Base-by-base conservation (phyloP, 345 rosid species). In the Hirschfeldia incana region DNA sequence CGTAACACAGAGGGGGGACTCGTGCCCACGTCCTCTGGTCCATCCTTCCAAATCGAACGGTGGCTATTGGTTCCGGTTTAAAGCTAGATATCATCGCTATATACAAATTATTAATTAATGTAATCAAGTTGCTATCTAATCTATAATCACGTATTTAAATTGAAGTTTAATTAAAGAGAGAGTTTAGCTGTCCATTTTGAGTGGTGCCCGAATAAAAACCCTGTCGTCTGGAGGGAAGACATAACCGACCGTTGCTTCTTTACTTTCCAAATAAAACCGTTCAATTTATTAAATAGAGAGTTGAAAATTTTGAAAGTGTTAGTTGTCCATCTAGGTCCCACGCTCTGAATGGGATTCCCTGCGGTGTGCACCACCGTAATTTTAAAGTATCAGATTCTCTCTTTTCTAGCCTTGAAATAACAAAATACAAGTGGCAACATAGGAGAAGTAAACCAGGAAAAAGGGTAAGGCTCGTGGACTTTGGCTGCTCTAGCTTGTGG, bases 191-290 rank as follows among this genome's bases (percentile, higher is more conserved):
- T 79, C 82, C 58, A 61, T 74, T 74, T 75, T 75, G 65, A 65
- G 83, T 80, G 83, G 80, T 80, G 83, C 75, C 72, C 83, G 83
- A 80, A 80, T 80, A 80, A 80, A 79, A 76, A 65, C 73, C 63
- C 32, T 70, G 83, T 80, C 83, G 76, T 80, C 68, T 70, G 80
- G 73, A 80, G 44, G 73, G 83, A 70, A 53, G 80, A 80, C 83
- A 80, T 57, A 75, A 80, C 83, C 80, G 83, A 80, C 83, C 83
- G 83, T 58, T 80, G 80, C 76, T 75, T 80, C 76, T 75, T 80
- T 75, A 69, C 79, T 80, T 80, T 80, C 72, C 72, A 80, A 80
- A 37, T 74, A 80, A 39, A 74, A 80, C 79, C 76, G 72, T 80
- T 70, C 59, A 74, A 69, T n/a, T 28, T 36, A 74, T 67, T 73